Conservation (phyloP, 2,329 filamentous ascomycete genomes). For the Alternaria arborescens region DNA sequence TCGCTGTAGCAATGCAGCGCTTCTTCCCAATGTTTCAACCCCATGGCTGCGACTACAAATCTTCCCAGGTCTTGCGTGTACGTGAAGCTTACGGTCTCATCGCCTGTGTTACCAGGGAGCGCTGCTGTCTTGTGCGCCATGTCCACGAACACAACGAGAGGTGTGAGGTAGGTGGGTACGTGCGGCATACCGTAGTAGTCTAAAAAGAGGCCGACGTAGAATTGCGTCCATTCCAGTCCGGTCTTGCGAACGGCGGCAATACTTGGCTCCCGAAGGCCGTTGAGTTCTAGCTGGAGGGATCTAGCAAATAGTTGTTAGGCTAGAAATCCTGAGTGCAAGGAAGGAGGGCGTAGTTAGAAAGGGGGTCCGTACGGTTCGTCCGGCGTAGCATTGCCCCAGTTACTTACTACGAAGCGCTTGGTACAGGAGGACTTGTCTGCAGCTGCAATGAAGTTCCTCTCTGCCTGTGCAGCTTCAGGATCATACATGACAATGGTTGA, state of each 20-base stretch:
- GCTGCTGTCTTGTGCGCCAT: constrained; percentile 24
- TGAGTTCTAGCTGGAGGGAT: too few species aligned
- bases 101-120: constrained; percentile 27
- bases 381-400: neutral
- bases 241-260: too few species aligned
- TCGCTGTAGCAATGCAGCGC: constrained; percentile 46
- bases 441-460: neutral
- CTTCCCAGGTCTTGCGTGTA: constrained; percentile 29
- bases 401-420: neutral
- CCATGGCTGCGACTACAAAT: constrained; percentile 24
- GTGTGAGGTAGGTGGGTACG: too few species aligned
- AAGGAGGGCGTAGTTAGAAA: too few species aligned
- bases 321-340: too few species aligned
- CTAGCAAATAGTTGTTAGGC: too few species aligned
- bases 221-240: constrained; percentile 36
- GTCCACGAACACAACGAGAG: too few species aligned
- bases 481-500: neutral
- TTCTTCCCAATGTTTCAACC: constrained; percentile 46
- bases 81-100: constrained; percentile 23
- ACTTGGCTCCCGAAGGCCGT: too few species aligned
- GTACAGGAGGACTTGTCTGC: neutral
- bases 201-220: constrained; percentile 41
- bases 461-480: neutral
- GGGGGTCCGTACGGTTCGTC: too few species aligned
- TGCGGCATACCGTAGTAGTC: constrained; percentile 37